Evolutionary conservation across 805 yeast genomes (phyloP), one percentile per base, ranked within the genome.

Genomic region (Priceomyces medius): DNA sequence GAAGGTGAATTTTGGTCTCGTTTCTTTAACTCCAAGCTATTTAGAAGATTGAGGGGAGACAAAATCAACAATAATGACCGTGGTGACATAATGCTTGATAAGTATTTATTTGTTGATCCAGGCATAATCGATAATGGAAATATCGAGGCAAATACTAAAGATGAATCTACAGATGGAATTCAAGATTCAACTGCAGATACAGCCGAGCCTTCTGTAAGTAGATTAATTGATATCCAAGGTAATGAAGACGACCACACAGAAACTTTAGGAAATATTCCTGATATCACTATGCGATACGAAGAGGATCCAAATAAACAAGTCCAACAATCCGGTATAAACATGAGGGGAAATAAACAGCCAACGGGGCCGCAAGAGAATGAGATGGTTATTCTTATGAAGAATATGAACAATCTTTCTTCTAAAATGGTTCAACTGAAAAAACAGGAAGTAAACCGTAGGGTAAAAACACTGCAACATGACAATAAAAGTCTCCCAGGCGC

Each of bases 1-100:
- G 98, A 93, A 59, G 90, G 91, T 31, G 96, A 86, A 56, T 93
- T 93, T 54, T 93, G 99, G 99, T 88, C 96, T 8, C 71, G 97
- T 47, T 93, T 93, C 55, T 93, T 93, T 72, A 83, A 88, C 54
- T 89, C 97, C 0, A 85, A 88, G 53, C 67, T 93, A 45, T 93
- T 90, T 56, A 74, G 97, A 50, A 79, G 89, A 53, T 68, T 93
- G 24, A 76, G 96, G 58, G 99, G 99, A 44, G 98, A 93, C 56
- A 82, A 81, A 49, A 77, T 88, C 40, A 66, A 66, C 39, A 80
- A 82, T 54, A 83, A 79, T 56, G 88, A 87, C 47, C 75, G 95
- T 47, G 89, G 93, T 40, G 98, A 93, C 61, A 76, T 82, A 3
- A 74, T 89, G 5, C 71, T 93, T 45, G 99, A 93, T 62, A 83